Evolutionary conservation across 2,329 filamentous ascomycete genomes (phyloP).

Genomic region (Passalora sequoiae): DNA sequence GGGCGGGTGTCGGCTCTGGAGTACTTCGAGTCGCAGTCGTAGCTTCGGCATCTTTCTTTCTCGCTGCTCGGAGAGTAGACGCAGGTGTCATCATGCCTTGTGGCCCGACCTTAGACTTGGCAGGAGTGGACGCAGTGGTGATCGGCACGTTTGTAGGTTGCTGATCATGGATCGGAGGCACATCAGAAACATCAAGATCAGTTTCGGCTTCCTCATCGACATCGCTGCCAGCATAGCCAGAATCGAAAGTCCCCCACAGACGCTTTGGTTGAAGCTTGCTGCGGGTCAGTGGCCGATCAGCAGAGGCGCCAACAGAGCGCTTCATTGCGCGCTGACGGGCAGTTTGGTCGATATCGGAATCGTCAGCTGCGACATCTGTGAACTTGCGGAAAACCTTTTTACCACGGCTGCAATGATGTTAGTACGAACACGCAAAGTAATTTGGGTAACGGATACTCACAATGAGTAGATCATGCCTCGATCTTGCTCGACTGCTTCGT

Average conservation of each 20-base stretch:
- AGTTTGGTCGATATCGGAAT: constrained; percentile 31
- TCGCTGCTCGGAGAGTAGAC: constrained; percentile 13
- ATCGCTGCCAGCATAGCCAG: constrained; percentile 27
- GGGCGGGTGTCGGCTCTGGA: constrained; percentile 13
- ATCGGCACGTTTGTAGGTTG: constrained; percentile 1
- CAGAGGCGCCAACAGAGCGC: constrained; percentile 36
- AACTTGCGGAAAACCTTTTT: constrained; percentile 74
- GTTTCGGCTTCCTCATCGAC: constrained; percentile 56
- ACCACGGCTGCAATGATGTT: constrained; percentile 57
- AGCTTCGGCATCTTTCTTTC: constrained; percentile 21
- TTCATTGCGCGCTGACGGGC: constrained; percentile 29
- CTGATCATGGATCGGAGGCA: constrained; percentile 16
- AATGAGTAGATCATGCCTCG: constrained; percentile 74
- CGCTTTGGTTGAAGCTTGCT: constrained; percentile 67
- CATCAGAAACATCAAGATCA: constrained; percentile 42
- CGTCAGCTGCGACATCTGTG: constrained; percentile 31
- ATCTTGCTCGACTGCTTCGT: constrained; percentile 58
- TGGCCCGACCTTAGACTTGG: constrained; percentile 12
- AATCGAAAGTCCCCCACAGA: constrained; percentile 53
- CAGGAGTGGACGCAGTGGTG: constrained; percentile 13
- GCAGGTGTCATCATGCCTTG: constrained; percentile 17
- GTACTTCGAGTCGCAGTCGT: constrained; percentile 9
- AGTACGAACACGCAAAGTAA: constrained; percentile 15
- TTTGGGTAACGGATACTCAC: constrained; percentile 51
- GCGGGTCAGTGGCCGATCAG: constrained; percentile 54